Conservation (phyloP, 164 flowering plant species). For the Brasenia schreberi region DNA sequence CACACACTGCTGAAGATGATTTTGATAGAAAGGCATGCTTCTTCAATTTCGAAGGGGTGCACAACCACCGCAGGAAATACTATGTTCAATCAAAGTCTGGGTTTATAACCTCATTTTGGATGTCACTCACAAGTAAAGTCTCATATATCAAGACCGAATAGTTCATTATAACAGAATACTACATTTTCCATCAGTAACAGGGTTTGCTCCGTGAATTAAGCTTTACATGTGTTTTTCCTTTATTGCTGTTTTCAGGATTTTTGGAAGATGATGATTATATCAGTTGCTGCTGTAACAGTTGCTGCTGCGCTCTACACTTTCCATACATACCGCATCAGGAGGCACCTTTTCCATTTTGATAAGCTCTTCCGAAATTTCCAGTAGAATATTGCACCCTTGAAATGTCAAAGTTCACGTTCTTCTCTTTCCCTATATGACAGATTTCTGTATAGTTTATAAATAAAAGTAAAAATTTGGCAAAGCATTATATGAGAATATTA, state of each 20-base stretch:
- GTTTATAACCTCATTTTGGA: too few relatives aligned
- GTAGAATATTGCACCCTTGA: too few relatives aligned
- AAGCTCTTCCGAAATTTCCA: conserved; percentile 14
- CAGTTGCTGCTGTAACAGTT: conserved; percentile 27
- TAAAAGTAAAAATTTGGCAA: too few relatives aligned
- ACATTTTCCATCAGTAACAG: background rate
- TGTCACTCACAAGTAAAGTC: background rate
- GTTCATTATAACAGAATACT: background rate
- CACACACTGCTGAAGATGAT: background rate
- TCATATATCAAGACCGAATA: background rate
- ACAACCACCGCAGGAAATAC: too few relatives aligned
- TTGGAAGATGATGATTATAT: conserved; percentile 42
- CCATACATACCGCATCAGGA: conserved; percentile 35
- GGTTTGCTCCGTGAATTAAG: background rate
- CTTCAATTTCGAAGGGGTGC: too few relatives aligned
- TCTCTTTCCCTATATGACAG: too few relatives aligned
- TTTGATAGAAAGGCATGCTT: too few relatives aligned
- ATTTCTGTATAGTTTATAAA: too few relatives aligned
- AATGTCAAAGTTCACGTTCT: too few relatives aligned
- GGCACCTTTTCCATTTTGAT: conserved; percentile 55
- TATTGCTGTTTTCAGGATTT: conserved; percentile 26
- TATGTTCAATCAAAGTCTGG: too few relatives aligned
- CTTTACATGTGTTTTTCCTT: background rate
- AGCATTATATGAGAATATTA: too few relatives aligned
- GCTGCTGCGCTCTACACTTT: conserved; percentile 44